Percentiles rank a stretch among this genome's conserved stretches.
Evolutionary conservation across 768 basidiomycete genomes (phyloP).

Genomic region (Suillus weaverae): DNA sequence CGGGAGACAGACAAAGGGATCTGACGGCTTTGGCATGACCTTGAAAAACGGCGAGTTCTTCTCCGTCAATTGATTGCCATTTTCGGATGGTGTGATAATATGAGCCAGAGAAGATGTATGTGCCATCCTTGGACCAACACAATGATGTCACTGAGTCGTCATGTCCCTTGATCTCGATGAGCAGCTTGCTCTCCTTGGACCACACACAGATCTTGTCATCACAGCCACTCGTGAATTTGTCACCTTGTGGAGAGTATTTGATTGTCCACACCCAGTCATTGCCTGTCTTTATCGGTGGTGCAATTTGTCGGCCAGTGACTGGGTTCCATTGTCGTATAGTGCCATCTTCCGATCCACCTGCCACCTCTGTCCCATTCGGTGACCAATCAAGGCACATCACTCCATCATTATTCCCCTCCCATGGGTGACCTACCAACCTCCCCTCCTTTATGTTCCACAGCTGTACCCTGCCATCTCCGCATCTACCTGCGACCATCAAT

Average conservation of each 20-base stretch:
- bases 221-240: background rate
- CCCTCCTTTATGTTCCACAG: constrained; percentile 1
- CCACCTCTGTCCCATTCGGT: constrained; percentile 12
- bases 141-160: background rate
- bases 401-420: background rate
- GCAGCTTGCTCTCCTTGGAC: background rate
- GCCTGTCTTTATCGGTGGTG: background rate
- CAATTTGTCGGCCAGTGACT: background rate
- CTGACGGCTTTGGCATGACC: background rate
- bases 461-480: background rate
- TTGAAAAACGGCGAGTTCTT: background rate
- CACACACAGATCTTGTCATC: background rate
- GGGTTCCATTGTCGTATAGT: constrained; percentile 18
- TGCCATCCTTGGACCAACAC: background rate
- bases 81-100: background rate
- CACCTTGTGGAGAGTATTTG: constrained; percentile 1
- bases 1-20: background rate
- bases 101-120: background rate
- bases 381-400: constrained; percentile 15
- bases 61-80: background rate
- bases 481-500: background rate
- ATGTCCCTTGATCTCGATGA: background rate
- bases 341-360: constrained; percentile 7
- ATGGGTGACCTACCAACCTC: background rate
- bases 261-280: background rate